Evolutionary conservation across 176 grass and related monocot genomes (phyloP), one percentile per base, ranked within the genome.

Genomic region (Zoysia pacifica): DNA sequence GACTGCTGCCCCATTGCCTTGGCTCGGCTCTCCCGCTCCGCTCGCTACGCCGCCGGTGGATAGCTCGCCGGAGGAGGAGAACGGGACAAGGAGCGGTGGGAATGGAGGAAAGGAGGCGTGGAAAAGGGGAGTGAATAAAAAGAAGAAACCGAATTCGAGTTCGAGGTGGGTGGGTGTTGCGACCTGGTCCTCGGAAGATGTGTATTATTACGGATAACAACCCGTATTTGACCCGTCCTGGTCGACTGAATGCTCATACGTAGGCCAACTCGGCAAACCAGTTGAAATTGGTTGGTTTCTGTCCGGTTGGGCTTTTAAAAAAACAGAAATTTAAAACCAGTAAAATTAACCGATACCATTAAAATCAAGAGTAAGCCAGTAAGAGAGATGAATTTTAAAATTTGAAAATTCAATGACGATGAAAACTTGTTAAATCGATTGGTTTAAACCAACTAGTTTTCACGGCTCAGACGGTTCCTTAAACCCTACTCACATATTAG

Each of bases 1-100:
- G 84, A 91, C 77, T 93, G 91, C 84, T 97, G 94, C 84, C 91
- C 94, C 94, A 97, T 94, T 56, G 77, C 70, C 63, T 7, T 5
- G 44, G 7, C 56, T 2, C 51, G 48, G 2, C 1, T 28, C 28
- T 39, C 48, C 19, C 2, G 28, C 28, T 28, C 28, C 6, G 35
- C 53, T 41, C 43, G 28, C 20, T n/a, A 35, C 3, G 62, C 16
- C 52, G 44, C 35, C 5, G 38, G 15, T 6, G 8, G 49, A 20
- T 39, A 64, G 55, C 9, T 36, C 72, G 54, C 39, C 78, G 77
- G 72, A 11, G 39, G 10, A 5, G 36, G 11, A 62, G 60, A 28
- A 42, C 7, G 9, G 15, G 37, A 28, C 28, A 16, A 6, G 28
- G 11, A 9, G 4, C 1, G 14, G 20, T 41, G 71, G 19, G 50